Evolutionary conservation across 2,329 filamentous ascomycete genomes (phyloP).

Genomic region (Cadophora gregata): DNA sequence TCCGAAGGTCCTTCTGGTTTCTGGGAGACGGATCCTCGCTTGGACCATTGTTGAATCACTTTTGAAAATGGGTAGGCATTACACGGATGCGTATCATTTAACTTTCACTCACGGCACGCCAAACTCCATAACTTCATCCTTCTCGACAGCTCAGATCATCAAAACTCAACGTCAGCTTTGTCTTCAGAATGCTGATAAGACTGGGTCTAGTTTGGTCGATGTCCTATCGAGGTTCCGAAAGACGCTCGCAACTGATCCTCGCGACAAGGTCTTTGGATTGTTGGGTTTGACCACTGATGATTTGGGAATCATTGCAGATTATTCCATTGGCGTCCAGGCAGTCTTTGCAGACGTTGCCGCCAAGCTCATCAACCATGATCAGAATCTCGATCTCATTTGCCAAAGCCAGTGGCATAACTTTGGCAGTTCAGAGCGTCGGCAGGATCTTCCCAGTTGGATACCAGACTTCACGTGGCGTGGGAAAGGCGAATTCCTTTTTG

Average conservation of each 20-base stretch:
- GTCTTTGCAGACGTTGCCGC: constrained; percentile 15
- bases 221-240: neutral
- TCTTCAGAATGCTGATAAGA: neutral
- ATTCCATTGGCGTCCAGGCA: neutral
- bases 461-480: neutral
- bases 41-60: neutral
- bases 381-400: constrained; percentile 7
- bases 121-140: neutral
- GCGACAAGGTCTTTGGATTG: constrained; percentile 13
- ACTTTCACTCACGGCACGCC: neutral
- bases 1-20: neutral
- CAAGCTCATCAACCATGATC: neutral
- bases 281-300: neutral
- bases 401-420: constrained; percentile 8
- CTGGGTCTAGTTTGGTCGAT: neutral
- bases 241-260: neutral
- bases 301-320: neutral
- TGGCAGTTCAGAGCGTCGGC: neutral
- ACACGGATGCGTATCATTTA: neutral
- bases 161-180: neutral
- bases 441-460: constrained; percentile 2
- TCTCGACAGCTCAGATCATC: neutral
- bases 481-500: neutral
- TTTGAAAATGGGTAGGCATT: neutral
- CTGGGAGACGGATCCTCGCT: neutral